Percentiles rank a stretch among this genome's conserved stretches.
Evolutionary conservation across 1,139 yeast species (phyloP).

Genomic region (Neolecta irregularis): DNA sequence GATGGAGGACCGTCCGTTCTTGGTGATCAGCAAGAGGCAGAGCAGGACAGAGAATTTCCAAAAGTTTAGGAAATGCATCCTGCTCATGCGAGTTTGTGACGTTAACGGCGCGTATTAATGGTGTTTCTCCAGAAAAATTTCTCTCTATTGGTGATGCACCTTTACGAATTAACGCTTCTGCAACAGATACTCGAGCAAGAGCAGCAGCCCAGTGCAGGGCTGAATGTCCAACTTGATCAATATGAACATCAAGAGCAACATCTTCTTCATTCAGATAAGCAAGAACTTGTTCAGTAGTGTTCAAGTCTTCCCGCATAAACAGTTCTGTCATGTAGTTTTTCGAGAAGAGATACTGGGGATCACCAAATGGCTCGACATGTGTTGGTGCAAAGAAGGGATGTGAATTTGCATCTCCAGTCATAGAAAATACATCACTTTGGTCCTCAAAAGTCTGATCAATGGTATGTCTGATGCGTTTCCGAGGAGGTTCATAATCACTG

Average conservation of each 20-base stretch:
- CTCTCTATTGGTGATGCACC: constrained; percentile 58
- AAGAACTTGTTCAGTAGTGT: constrained; percentile 1
- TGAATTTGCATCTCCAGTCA: too few relatives aligned
- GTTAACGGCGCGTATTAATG: constrained; percentile 72
- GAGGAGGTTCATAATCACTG: background rate
- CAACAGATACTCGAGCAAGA: constrained; percentile 60
- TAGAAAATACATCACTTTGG: too few relatives aligned
- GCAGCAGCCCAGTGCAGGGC: constrained; percentile 96
- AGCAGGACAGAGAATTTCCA: constrained; percentile 65
- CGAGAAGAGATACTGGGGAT: constrained; percentile 18
- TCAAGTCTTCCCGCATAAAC: constrained; percentile 1
- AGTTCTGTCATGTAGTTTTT: constrained; percentile 1
- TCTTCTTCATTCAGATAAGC: constrained; percentile 9
- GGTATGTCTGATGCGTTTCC: background rate
- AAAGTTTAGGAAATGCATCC: constrained; percentile 53
- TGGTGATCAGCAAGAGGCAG: constrained; percentile 56
- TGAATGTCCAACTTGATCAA: constrained; percentile 86
- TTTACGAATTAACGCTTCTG: constrained; percentile 52
- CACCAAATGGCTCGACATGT: constrained; percentile 17
- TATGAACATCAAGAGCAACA: constrained; percentile 58
- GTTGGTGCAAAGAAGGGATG: background rate
- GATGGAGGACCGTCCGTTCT: constrained; percentile 82
- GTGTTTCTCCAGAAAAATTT: constrained; percentile 78
- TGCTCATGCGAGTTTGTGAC: constrained; percentile 77
- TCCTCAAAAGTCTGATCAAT: too few relatives aligned